phyloP scores from a whole-genome alignment of 495 filamentous ascomycete species.

The Penicillium goetzii region DNA sequence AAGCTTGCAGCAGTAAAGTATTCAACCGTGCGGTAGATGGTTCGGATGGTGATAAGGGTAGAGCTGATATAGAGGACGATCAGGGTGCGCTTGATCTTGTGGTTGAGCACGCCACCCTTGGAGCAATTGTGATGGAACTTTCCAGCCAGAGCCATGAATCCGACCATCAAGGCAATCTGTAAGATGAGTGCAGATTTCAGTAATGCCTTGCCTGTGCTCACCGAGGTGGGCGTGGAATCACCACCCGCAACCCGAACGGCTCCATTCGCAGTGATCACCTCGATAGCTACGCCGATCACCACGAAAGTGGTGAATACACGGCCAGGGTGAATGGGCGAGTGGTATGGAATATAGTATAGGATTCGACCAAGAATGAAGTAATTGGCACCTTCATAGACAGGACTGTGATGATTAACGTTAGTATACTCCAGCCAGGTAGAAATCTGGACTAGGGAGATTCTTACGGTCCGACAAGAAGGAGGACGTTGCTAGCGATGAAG shows the following conservation, averaged over 20 bases:
- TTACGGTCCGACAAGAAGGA: slow-evolving; percentile 69
- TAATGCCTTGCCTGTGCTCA: slow-evolving; percentile 59
- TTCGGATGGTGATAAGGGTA: slow-evolving; percentile 61
- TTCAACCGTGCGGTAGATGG: slow-evolving; percentile 69
- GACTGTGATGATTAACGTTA: slow-evolving; percentile 45
- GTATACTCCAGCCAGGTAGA: background rate
- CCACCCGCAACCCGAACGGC: slow-evolving; percentile 61
- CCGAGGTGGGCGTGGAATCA: slow-evolving; percentile 41
- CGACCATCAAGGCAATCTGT: slow-evolving; percentile 64
- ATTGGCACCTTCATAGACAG: slow-evolving; percentile 73
- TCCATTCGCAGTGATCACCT: slow-evolving; percentile 70
- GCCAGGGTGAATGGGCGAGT: slow-evolving; percentile 76
- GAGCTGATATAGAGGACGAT: slow-evolving; percentile 65
- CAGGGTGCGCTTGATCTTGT: slow-evolving; percentile 61
- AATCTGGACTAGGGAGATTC: slow-evolving; percentile 22
- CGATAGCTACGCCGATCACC: slow-evolving; percentile 63
- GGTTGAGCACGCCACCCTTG: slow-evolving; percentile 53
- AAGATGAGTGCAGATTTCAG: slow-evolving; percentile 69
- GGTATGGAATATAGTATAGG: slow-evolving; percentile 78
- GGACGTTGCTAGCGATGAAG: slow-evolving; percentile 62
- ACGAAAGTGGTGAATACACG: slow-evolving; percentile 77
- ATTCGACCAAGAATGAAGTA: slow-evolving; percentile 77
- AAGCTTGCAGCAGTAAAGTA: slow-evolving; percentile 55
- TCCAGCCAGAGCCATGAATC: slow-evolving; percentile 61
- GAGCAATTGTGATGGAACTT: slow-evolving; percentile 63